These are phyloP conservation scores for Zygoascus flipseniorum DNA, from an alignment of 805 yeast species.

Conservation along the genomic window DNA sequence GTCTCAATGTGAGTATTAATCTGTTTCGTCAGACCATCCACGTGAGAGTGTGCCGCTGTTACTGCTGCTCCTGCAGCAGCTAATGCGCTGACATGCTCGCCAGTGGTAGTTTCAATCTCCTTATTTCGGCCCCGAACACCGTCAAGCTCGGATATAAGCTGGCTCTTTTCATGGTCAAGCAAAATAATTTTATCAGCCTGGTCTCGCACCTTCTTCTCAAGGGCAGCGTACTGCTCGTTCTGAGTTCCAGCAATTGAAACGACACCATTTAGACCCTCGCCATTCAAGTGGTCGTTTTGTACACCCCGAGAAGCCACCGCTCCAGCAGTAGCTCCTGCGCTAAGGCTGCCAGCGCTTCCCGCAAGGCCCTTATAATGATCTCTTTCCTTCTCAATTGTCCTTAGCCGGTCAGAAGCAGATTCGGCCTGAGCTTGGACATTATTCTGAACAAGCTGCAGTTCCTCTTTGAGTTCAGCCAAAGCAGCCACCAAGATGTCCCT, in stretches of 20 bases:
- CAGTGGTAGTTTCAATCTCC: slow-evolving; percentile 16
- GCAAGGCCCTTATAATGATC: slow-evolving; percentile 9
- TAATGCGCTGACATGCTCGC: slow-evolving; percentile 18
- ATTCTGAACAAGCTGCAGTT: slow-evolving; percentile 18
- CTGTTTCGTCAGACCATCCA: slow-evolving; percentile 10
- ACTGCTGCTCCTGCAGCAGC: slow-evolving; percentile 21
- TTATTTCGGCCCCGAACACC: slow-evolving; percentile 1
- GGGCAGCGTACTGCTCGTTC: slow-evolving; percentile 7
- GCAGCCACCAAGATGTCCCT: slow-evolving; percentile 22
- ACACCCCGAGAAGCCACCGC: slow-evolving; percentile 4
- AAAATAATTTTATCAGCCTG: slow-evolving; percentile 14
- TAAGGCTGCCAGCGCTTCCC: slow-evolving; percentile 1
- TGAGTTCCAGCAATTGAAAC: slow-evolving; percentile 1
- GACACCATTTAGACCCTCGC: slow-evolving; percentile 5
- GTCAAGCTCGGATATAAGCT: slow-evolving; percentile 12
- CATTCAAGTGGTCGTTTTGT: neutral
- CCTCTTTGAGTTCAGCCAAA: slow-evolving; percentile 19
- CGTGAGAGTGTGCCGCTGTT: slow-evolving; percentile 16
- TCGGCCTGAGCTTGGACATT: slow-evolving; percentile 20
- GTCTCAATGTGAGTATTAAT: slow-evolving; percentile 12
- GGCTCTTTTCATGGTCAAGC: slow-evolving; percentile 11
- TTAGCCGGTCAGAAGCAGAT: slow-evolving; percentile 19
- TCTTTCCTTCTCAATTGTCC: slow-evolving; percentile 16
- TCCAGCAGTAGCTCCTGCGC: slow-evolving; percentile 2
- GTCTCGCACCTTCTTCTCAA: slow-evolving; percentile 18